Evolutionary conservation across 306 rosid species (phyloP), one percentile per base, ranked within the genome.

Genomic region (Bauhinia variegata): DNA sequence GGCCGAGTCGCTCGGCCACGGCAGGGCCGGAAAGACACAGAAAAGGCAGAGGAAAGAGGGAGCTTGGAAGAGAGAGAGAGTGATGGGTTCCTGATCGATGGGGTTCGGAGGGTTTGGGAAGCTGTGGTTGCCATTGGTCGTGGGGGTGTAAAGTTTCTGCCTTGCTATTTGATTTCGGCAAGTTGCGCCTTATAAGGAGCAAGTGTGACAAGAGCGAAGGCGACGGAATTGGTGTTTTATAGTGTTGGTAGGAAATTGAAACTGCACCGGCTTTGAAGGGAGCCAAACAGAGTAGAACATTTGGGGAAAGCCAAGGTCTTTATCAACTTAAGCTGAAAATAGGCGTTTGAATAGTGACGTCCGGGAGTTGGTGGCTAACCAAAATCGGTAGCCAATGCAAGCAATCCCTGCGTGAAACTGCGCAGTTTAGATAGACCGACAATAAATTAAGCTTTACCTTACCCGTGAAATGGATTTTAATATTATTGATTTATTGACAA

Each of bases 11-110:
- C 37, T 15, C 31, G 15, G 13, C 36, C 59, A 58, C 74, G 76
- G 71, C 63, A 70, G 1, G 74, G 36, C 18, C 17, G 63, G 63
- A 84, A 48, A 51, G 80, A 34, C 15, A 84, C 71, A 47, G 95
- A 81, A 73, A 93, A 85, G 4, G 85, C 77, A 10, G 89, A 55
- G 32, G 88, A 60, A 34, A 79, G 78, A 30, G 86, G 67, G 6
- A 67, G 74, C 13, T 84, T 93, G 10, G 95, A 93, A 14, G 91
- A 76, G 74, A 86, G 86, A 71, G 96, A 75, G 5, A 88, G 77
- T 0, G 95, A 65, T 1, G 82, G 14, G 5, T 17, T 58, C 9
- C 58, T 56, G 14, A 73, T 59, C 0, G 67, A 75, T 0, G 73
- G 71, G 34, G 74, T 36, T 0, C 87, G 83, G 54, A 93, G 89